Conservation (phyloP, 495 filamentous ascomycete genomes). For the Penicillium bovifimosum region DNA sequence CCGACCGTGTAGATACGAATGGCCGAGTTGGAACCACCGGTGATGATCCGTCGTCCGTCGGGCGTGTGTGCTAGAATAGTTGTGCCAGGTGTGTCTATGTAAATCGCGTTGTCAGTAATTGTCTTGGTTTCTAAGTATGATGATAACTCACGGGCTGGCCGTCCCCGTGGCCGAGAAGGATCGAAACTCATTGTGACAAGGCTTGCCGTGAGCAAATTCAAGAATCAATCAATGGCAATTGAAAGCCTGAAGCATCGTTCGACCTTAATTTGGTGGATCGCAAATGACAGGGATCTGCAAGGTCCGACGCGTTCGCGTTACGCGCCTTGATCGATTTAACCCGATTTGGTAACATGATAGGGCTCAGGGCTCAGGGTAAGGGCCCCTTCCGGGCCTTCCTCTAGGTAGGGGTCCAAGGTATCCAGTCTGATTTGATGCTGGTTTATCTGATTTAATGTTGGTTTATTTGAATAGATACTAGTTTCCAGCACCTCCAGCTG, state of each 20-base stretch:
- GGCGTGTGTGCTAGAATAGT: constrained; percentile 65
- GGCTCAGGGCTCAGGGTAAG: constrained; percentile 38
- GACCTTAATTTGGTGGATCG: constrained; percentile 10
- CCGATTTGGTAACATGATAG: constrained; percentile 25
- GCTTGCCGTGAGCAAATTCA: background rate
- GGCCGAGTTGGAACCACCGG: constrained; percentile 83
- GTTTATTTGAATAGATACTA: background rate
- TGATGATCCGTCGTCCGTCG: constrained; percentile 65
- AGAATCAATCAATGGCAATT: background rate
- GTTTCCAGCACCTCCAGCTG: constrained; percentile 31
- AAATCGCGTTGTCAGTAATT: constrained; percentile 10
- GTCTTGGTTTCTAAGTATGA: background rate
- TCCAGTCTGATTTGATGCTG: background rate
- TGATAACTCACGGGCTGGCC: constrained; percentile 40
- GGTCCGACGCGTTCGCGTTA: constrained; percentile 25
- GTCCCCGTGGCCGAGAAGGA: constrained; percentile 37
- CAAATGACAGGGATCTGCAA: constrained; percentile 6
- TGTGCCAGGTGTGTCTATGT: constrained; percentile 59
- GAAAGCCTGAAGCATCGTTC: constrained; percentile 7
- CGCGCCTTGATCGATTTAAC: constrained; percentile 26
- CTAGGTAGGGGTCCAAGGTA: background rate
- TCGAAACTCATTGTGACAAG: constrained; percentile 33
- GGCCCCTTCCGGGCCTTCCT: background rate
- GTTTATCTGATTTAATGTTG: background rate
- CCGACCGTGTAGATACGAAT: constrained; percentile 87